Evolutionary conservation across 257 asterid species (phyloP).

Genomic region (Prunella vulgaris): DNA sequence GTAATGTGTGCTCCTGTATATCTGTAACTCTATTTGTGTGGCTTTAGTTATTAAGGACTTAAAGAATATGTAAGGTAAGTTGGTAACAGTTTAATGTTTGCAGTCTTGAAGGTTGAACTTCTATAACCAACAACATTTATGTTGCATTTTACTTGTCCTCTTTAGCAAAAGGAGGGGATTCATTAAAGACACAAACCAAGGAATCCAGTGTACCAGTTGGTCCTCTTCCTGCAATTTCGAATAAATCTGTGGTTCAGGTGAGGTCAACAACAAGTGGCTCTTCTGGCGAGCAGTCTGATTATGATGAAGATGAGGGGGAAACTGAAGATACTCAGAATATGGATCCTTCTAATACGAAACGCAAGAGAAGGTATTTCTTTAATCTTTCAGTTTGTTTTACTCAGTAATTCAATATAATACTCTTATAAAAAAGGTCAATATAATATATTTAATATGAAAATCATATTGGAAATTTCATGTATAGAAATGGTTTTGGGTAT

Average conservation of each 20-base stretch:
- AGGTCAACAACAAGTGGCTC: conserved; percentile 79
- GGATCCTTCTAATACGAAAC: conserved; percentile 69
- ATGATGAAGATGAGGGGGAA: conserved; percentile 77
- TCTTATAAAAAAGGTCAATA: too few species aligned
- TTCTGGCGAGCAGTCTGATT: conserved; percentile 77
- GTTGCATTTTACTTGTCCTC: conserved; percentile 21
- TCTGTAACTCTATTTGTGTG: background rate
- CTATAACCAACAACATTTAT: background rate
- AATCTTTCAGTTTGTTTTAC: conserved; percentile 1
- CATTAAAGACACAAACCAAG: conserved; percentile 49
- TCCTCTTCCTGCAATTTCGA: conserved; percentile 38
- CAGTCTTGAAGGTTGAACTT: background rate
- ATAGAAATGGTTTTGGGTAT: conserved; percentile 8
- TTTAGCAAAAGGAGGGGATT: conserved; percentile 46
- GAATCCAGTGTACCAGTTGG: conserved; percentile 48
- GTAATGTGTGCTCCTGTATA: background rate
- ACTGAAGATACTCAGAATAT: conserved; percentile 46
- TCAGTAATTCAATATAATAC: too few species aligned
- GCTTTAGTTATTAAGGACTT: background rate
- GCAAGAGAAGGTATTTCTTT: conserved; percentile 67
- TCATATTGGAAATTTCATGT: conserved; percentile 2
- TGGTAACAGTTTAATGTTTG: conserved; percentile 3
- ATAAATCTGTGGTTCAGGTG: conserved; percentile 51
- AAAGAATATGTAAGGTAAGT: background rate
- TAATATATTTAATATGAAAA: background rate